phyloP scores from a whole-genome alignment of 495 filamentous ascomycete genomes.

The Cairneyella variabilis region DNA sequence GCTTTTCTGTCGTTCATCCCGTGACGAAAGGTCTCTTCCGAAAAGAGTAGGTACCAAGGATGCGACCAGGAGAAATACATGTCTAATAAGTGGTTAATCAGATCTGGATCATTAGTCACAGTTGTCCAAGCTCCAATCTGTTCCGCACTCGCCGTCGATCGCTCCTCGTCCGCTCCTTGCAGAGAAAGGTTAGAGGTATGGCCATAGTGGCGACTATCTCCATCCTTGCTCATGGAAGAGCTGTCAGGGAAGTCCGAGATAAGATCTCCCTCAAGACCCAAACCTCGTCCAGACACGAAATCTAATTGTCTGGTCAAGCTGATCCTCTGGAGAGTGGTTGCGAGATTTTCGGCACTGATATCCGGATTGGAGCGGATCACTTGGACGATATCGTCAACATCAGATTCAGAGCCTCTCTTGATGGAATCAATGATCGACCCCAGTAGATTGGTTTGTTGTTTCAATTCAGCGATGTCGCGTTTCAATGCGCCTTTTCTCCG shows the following conservation, averaged over 20 bases:
- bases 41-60: slow-evolving; percentile 65
- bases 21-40: slow-evolving; percentile 64
- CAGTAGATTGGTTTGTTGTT: slow-evolving; percentile 28
- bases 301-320: slow-evolving; percentile 19
- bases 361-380: slow-evolving; percentile 31
- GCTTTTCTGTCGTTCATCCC: slow-evolving; percentile 52
- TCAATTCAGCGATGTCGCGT: slow-evolving; percentile 31
- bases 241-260: slow-evolving; percentile 25
- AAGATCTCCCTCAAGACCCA: slow-evolving; percentile 30
- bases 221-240: slow-evolving; percentile 3
- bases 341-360: slow-evolving; percentile 31
- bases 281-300: slow-evolving; percentile 9
- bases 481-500: slow-evolving; percentile 37
- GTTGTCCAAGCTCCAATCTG: slow-evolving; percentile 48
- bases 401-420: slow-evolving; percentile 34
- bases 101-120: slow-evolving; percentile 49
- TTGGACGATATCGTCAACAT: slow-evolving; percentile 37
- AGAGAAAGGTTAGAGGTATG: slow-evolving; percentile 17
- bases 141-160: background rate
- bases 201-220: slow-evolving; percentile 17
- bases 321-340: slow-evolving; percentile 23
- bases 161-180: background rate
- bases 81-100: slow-evolving; percentile 61
- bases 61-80: slow-evolving; percentile 81
- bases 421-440: slow-evolving; percentile 36